A percentile compares a stretch with the other conserved stretches of the same genome.
Evolutionary conservation across 2,329 filamentous ascomycete genomes (phyloP).

Genomic region (Ophiobolus disseminans): DNA sequence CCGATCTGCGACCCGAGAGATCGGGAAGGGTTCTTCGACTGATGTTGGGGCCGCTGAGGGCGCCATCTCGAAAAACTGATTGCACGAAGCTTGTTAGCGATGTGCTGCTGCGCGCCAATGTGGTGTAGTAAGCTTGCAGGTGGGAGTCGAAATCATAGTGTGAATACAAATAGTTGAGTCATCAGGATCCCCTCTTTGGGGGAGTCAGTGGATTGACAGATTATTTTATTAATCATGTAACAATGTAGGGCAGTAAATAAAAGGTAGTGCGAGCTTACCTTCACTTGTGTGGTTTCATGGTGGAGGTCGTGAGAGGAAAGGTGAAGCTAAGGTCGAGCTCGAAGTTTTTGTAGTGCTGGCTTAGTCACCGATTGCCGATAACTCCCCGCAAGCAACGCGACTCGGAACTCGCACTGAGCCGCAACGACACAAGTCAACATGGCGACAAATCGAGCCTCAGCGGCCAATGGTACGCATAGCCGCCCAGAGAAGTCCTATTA

Average conservation of each 20-base stretch:
- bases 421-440: slow-evolving; percentile 16
- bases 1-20: slow-evolving; percentile 78
- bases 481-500: slow-evolving; percentile 63
- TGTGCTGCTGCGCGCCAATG: slow-evolving; percentile 5
- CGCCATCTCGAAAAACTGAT: slow-evolving; percentile 38
- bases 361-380: slow-evolving; percentile 10
- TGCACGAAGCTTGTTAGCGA: slow-evolving; percentile 27
- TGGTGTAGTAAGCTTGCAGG: slow-evolving; percentile 15
- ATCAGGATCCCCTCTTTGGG: slow-evolving; percentile 57
- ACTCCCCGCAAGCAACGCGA: slow-evolving; percentile 17
- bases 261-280: slow-evolving; percentile 31
- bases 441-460: slow-evolving; percentile 31
- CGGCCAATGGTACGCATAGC: slow-evolving; percentile 23
- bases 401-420: slow-evolving; percentile 7
- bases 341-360: slow-evolving; percentile 31
- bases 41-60: slow-evolving; percentile 33
- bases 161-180: slow-evolving; percentile 54
- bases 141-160: slow-evolving; percentile 43
- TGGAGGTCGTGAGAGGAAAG: slow-evolving; percentile 25
- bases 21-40: slow-evolving; percentile 69
- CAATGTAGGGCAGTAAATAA: background rate
- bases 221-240: slow-evolving; percentile 71
- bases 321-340: slow-evolving; percentile 16
- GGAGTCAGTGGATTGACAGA: slow-evolving; percentile 86
- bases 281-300: slow-evolving; percentile 47